Conservation (phyloP, 31 red algal species). For the Odonthalia washingtoniensis region DNA sequence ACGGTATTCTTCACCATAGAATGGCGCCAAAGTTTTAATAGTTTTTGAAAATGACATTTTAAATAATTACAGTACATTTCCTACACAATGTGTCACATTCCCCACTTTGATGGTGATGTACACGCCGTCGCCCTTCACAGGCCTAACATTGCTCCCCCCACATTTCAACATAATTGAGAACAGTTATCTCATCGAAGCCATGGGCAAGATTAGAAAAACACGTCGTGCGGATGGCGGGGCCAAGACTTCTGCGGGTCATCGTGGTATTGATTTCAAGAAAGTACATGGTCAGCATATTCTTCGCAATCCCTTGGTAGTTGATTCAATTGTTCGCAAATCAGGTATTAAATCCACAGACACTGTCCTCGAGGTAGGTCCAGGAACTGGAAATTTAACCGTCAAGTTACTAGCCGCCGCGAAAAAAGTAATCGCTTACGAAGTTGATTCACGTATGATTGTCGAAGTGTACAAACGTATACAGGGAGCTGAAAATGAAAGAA, state of each 20-base stretch:
- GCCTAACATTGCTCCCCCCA: too few species aligned
- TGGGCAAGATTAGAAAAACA: slow-evolving; percentile 59
- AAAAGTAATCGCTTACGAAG: slow-evolving; percentile 89
- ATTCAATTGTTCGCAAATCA: slow-evolving; percentile 83
- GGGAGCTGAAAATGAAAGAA: slow-evolving; percentile 38
- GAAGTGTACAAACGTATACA: slow-evolving; percentile 93
- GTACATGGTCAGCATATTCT: slow-evolving; percentile 95
- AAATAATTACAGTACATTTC: too few species aligned
- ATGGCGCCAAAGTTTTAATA: too few species aligned
- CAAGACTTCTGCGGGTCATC: slow-evolving; percentile 56
- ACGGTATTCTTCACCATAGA: too few species aligned
- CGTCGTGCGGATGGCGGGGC: slow-evolving; percentile 26
- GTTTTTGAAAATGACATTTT: too few species aligned
- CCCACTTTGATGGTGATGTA: too few species aligned
- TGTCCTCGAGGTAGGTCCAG: slow-evolving; percentile 94
- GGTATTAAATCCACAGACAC: slow-evolving; percentile 81
- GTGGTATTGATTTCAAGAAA: slow-evolving; percentile 92
- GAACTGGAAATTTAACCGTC: slow-evolving; percentile 98
- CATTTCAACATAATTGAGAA: too few species aligned
- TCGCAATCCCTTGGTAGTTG: slow-evolving; percentile 84
- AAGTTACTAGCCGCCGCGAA: slow-evolving; percentile 70
- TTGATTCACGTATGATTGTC: slow-evolving; percentile 94
- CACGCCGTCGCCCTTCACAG: too few species aligned
- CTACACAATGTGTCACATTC: too few species aligned
- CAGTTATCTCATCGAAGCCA: neutral